Evolutionary conservation across 2,329 filamentous ascomycete genomes (phyloP), one percentile per base, ranked within the genome.

Genomic region (Neocucurbitaria cava): DNA sequence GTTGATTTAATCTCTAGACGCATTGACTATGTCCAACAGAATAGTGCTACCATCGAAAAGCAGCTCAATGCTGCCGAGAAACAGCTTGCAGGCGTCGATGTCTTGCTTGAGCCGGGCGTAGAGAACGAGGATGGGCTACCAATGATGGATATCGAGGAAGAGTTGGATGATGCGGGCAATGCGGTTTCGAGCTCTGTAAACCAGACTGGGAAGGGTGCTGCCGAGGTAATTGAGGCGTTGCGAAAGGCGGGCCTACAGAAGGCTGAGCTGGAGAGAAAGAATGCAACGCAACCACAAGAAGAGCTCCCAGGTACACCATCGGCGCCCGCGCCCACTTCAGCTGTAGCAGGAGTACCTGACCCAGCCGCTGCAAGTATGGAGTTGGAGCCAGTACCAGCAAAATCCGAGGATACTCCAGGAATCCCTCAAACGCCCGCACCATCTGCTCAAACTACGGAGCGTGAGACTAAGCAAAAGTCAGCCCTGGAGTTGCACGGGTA

Each of bases 111-210:
- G 21, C 84, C 87, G 0, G 86, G 87, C 49, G 80, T 83, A 40
- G 81, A 80, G 47, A 87, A 89, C 56, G 89, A 90, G 56, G 87
- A 87, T 11, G 88, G 87, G 1, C 79, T 92, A 46, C 90, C 92
- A 0, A 85, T 98, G 54, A 93, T 90, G 28, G 95, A 98, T 66
- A 98, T 99, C 61, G 82, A 92, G 49, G 95, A 99, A 76, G 87
- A 96, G 77, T 81, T 98, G 21, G 95, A 98, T 69, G 93, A 97
- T 8, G 86, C 96, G 10, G 95, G 88, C 51, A 95, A 96, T 68
- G 84, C 98, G 3, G 76, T 96, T 45, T 90, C 78, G 1, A 78
- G 77, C 61, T 76, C 71, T 1, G 62, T 81, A 21, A 71, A 70
- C 3, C 74, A 77, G n/a, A 89, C 92, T 0, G 89, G 88, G 6